phyloP scores from a whole-genome alignment of 2,329 filamentous ascomycete species.

The Boeremia lycopersici region DNA sequence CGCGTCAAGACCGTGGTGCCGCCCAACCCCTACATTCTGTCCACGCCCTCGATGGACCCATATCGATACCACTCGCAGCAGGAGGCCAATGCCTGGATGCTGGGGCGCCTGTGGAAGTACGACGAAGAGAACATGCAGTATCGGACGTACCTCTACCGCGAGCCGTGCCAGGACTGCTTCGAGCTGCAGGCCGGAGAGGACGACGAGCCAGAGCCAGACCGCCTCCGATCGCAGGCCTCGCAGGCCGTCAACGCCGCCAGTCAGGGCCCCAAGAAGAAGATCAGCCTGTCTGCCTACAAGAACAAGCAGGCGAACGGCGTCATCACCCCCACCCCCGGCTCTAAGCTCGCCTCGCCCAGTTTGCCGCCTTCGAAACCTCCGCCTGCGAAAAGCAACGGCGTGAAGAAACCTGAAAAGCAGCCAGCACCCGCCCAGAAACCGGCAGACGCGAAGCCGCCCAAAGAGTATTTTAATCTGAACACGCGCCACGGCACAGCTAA shows the following conservation, averaged over 20 bases:
- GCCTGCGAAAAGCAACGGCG: slow-evolving; percentile 32
- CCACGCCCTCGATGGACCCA: slow-evolving; percentile 53
- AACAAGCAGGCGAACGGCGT: slow-evolving; percentile 55
- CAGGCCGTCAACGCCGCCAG: slow-evolving; percentile 47
- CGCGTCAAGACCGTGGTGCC: slow-evolving; percentile 52
- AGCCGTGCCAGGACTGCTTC: slow-evolving; percentile 56
- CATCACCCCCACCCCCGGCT: slow-evolving; percentile 32
- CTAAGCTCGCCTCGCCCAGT: slow-evolving; percentile 40
- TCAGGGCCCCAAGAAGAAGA: slow-evolving; percentile 63
- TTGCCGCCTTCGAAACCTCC: slow-evolving; percentile 30
- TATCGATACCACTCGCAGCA: slow-evolving; percentile 52
- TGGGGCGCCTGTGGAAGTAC: slow-evolving; percentile 59
- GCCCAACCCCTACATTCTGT: slow-evolving; percentile 54
- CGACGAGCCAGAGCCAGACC: slow-evolving; percentile 55
- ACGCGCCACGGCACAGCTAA: slow-evolving; percentile 20
- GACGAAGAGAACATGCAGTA: slow-evolving; percentile 67
- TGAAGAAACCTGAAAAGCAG: slow-evolving; percentile 30
- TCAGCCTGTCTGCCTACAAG: slow-evolving; percentile 66
- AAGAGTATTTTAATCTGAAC: slow-evolving; percentile 23
- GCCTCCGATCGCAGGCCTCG: slow-evolving; percentile 37
- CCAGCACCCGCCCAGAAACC: slow-evolving; percentile 20
- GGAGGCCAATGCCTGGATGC: slow-evolving; percentile 50
- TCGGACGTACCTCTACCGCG: slow-evolving; percentile 65
- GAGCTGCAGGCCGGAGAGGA: slow-evolving; percentile 60
- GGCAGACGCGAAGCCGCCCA: slow-evolving; percentile 20